Conservation (phyloP, 257 asterid species). For the Orobanche coerulescens region DNA sequence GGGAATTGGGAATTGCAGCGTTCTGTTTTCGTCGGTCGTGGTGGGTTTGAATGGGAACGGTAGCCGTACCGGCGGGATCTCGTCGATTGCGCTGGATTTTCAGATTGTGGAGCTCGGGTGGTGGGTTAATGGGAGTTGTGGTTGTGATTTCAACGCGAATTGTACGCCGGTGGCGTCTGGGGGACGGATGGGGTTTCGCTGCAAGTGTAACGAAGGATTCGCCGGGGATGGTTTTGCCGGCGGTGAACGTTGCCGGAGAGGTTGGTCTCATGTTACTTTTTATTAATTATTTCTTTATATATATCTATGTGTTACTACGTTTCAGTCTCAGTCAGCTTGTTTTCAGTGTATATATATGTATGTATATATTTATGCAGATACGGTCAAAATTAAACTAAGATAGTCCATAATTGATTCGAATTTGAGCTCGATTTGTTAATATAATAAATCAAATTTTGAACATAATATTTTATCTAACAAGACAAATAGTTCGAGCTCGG, state of each 20-base stretch:
- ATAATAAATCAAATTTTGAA: too few relatives aligned
- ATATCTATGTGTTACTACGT: too few relatives aligned
- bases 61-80: constrained; percentile 1
- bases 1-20: constrained; percentile 29
- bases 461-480: too few relatives aligned
- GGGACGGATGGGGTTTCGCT: constrained; percentile 35
- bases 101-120: constrained; percentile 62
- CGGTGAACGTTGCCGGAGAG: constrained; percentile 49
- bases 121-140: constrained; percentile 64
- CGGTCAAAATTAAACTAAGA: too few relatives aligned
- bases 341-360: neutral
- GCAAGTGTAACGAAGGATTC: constrained; percentile 58
- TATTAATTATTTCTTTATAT: too few relatives aligned
- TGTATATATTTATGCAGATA: too few relatives aligned
- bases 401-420: too few relatives aligned
- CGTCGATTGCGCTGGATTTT: constrained; percentile 40
- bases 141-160: constrained; percentile 38
- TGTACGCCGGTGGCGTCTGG: constrained; percentile 22
- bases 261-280: constrained; percentile 30
- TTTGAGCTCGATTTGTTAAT: too few relatives aligned
- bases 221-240: constrained; percentile 63
- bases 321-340: neutral
- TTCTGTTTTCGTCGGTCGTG: constrained; percentile 49
- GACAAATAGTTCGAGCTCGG: too few relatives aligned
- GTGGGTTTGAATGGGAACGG: constrained; percentile 19